Evolutionary conservation across 495 filamentous ascomycete species (phyloP).

Genomic region (Aspergillus diversus): DNA sequence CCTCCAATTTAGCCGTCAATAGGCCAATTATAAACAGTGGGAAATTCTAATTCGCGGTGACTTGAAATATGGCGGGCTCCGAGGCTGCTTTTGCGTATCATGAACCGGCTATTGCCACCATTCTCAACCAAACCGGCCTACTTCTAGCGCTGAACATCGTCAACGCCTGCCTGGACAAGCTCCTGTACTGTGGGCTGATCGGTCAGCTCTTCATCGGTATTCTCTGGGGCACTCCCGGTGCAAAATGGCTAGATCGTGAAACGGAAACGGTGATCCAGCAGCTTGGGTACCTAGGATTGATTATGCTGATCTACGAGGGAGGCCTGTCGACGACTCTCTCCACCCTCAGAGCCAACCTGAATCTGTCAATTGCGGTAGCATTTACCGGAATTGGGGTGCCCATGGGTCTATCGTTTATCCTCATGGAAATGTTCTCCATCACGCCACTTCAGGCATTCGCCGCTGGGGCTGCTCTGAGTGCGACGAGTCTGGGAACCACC

Average conservation of each 20-base stretch:
- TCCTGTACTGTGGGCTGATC: slow-evolving; percentile 72
- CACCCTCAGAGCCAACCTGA: slow-evolving; percentile 60
- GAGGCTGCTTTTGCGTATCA: slow-evolving; percentile 56
- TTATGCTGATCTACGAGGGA: slow-evolving; percentile 75
- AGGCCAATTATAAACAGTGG: background rate
- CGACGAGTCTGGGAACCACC: slow-evolving; percentile 78
- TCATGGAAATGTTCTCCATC: slow-evolving; percentile 45
- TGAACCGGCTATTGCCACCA: slow-evolving; percentile 58
- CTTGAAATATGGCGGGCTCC: slow-evolving; percentile 11
- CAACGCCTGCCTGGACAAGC: slow-evolving; percentile 60
- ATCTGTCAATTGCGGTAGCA: slow-evolving; percentile 63
- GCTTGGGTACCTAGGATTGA: slow-evolving; percentile 76
- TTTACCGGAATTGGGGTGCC: slow-evolving; percentile 65
- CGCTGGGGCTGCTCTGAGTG: slow-evolving; percentile 75
- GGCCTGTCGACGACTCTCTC: slow-evolving; percentile 67
- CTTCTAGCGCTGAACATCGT: slow-evolving; percentile 66
- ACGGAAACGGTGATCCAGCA: slow-evolving; percentile 63
- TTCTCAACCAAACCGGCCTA: slow-evolving; percentile 67
- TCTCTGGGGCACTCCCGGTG: slow-evolving; percentile 66
- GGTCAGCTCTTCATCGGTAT: slow-evolving; percentile 76
- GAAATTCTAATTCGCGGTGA: background rate
- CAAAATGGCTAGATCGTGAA: slow-evolving; percentile 51
- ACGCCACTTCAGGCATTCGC: slow-evolving; percentile 68
- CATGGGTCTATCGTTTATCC: slow-evolving; percentile 68
- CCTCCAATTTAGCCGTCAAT: slow-evolving; percentile 9